Conservation (phyloP, 345 rosid species). For the Rubroshorea leprosula region DNA sequence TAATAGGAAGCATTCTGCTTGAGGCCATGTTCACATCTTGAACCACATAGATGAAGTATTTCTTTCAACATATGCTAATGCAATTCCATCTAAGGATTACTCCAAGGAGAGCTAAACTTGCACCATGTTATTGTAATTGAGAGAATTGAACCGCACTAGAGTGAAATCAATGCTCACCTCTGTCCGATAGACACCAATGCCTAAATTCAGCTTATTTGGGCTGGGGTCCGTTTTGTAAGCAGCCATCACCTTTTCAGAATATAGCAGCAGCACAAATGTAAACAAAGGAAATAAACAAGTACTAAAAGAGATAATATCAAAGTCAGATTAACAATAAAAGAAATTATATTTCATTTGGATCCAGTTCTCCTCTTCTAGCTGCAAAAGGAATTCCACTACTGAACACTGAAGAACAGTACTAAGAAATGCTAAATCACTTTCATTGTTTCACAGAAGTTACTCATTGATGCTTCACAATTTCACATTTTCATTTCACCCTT, state of each 20-base stretch:
- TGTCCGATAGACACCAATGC: constrained; percentile 57
- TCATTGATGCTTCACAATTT: too few relatives aligned
- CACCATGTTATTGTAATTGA: too few relatives aligned
- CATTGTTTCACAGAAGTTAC: too few relatives aligned
- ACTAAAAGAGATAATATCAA: neutral
- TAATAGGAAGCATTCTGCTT: too few relatives aligned
- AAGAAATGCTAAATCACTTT: too few relatives aligned
- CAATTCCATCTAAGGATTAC: neutral
- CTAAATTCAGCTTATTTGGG: constrained; percentile 55
- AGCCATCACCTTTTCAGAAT: constrained; percentile 30
- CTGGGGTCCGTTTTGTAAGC: constrained; percentile 54
- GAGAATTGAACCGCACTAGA: neutral
- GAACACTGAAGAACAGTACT: too few relatives aligned
- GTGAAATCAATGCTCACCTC: constrained; percentile 32
- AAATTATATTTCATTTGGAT: neutral
- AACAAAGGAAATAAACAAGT: neutral
- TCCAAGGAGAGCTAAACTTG: constrained; percentile 6
- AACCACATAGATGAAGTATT: neutral
- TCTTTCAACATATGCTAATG: neutral
- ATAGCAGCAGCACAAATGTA: constrained; percentile 1
- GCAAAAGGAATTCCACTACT: too few relatives aligned
- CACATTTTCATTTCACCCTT: too few relatives aligned
- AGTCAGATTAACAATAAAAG: too few relatives aligned
- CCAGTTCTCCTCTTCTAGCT: too few relatives aligned
- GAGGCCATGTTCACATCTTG: too few relatives aligned